Percentiles rank a stretch among this genome's conserved stretches.
Evolutionary conservation across 106 monocot genomes (phyloP).

Genomic region (Dioscorea zingiberensis): DNA sequence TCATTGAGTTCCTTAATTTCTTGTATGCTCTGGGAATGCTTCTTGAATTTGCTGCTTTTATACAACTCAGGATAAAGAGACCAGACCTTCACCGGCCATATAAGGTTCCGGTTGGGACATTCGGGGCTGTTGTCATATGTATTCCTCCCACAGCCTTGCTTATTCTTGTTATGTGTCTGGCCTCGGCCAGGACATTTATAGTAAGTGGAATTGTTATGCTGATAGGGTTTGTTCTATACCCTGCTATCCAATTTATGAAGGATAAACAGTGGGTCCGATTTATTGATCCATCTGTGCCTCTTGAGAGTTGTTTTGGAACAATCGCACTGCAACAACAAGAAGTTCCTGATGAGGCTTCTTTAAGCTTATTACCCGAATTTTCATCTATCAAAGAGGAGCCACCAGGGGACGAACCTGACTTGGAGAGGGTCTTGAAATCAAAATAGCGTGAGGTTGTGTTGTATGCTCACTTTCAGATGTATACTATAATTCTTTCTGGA

Average conservation of each 20-base stretch:
- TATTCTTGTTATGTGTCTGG: slow-evolving; percentile 73
- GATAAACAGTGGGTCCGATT: slow-evolving; percentile 47
- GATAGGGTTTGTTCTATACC: slow-evolving; percentile 53
- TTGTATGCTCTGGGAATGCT: slow-evolving; percentile 84
- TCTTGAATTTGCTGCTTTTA: slow-evolving; percentile 75
- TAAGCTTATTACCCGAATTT: slow-evolving; percentile 28
- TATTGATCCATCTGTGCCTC: slow-evolving; percentile 1
- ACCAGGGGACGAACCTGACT: slow-evolving; percentile 2
- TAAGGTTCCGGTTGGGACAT: slow-evolving; percentile 43
- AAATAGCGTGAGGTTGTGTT: background rate
- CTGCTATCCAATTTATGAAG: slow-evolving; percentile 36
- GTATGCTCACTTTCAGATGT: too few relatives aligned
- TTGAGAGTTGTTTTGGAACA: slow-evolving; percentile 5
- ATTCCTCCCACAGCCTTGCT: slow-evolving; percentile 58
- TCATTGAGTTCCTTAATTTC: slow-evolving; percentile 83
- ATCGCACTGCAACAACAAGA: slow-evolving; percentile 1
- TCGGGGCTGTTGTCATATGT: slow-evolving; percentile 41
- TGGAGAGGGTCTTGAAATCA: slow-evolving; percentile 3
- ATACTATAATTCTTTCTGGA: too few relatives aligned
- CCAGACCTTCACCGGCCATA: slow-evolving; percentile 76
- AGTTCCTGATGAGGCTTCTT: slow-evolving; percentile 35
- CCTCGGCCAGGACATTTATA: slow-evolving; percentile 57
- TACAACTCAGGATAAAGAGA: slow-evolving; percentile 65
- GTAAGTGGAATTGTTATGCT: slow-evolving; percentile 49
- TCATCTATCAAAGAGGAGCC: background rate